A percentile compares a stretch with the other conserved stretches of the same genome.
These are phyloP conservation scores for Eurotiales sp. DNA, from an alignment of 2,329 filamentous ascomycete genomes.

Conservation along the genomic window DNA sequence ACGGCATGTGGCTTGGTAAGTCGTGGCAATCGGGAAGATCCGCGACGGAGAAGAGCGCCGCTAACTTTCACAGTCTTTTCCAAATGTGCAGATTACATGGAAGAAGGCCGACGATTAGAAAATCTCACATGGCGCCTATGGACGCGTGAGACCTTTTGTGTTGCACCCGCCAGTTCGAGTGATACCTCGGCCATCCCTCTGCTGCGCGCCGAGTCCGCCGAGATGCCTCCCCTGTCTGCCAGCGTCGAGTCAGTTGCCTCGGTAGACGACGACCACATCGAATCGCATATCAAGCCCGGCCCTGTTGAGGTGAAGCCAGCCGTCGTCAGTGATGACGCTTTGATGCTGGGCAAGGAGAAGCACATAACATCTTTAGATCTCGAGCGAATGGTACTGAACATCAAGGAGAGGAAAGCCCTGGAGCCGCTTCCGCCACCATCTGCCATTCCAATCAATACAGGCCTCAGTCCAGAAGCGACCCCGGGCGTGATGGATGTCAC, in stretches of 20 bases:
- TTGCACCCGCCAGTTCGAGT: slow-evolving; percentile 57
- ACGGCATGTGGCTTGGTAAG: slow-evolving; percentile 96
- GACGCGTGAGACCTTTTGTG: slow-evolving; percentile 91
- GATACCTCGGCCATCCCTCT: slow-evolving; percentile 49
- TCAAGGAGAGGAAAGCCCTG: slow-evolving; percentile 76
- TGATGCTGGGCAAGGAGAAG: slow-evolving; percentile 71
- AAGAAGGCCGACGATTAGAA: slow-evolving; percentile 86
- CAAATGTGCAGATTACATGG: slow-evolving; percentile 87
- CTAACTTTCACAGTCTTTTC: slow-evolving; percentile 68
- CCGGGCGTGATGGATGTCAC: slow-evolving; percentile 41
- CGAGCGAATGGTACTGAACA: slow-evolving; percentile 89
- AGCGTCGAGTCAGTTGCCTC: slow-evolving; percentile 69
- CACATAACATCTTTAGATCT: slow-evolving; percentile 91
- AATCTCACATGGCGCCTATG: slow-evolving; percentile 95
- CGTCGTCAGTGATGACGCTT: slow-evolving; percentile 54
- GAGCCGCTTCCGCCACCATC: slow-evolving; percentile 51
- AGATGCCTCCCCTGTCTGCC: slow-evolving; percentile 69
- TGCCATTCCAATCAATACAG: not conserved
- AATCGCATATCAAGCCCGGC: slow-evolving; percentile 58
- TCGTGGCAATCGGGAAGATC: slow-evolving; percentile 22
- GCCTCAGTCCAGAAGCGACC: no score
- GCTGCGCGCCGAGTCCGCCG: slow-evolving; percentile 44
- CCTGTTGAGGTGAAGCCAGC: slow-evolving; percentile 62
- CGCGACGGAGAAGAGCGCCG: slow-evolving; percentile 10
- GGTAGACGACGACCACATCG: slow-evolving; percentile 56